Evolutionary conservation across 1,139 yeast genomes (phyloP), one percentile per base, ranked within the genome.

Genomic region (Petasospora fabianii): DNA sequence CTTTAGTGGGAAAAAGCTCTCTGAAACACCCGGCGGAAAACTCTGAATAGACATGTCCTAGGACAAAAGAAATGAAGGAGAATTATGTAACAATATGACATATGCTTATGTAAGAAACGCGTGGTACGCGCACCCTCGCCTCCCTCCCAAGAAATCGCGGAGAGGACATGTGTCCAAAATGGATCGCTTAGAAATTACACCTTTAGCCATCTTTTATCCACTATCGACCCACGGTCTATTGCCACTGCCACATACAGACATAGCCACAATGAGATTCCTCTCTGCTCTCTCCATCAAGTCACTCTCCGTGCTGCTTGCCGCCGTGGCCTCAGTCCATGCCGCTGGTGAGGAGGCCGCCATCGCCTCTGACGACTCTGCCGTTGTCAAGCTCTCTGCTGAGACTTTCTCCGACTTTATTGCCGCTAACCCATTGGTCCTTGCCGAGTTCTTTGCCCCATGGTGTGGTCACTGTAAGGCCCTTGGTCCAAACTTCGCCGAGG

Each of bases 371-470:
- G 86, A 85, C 56, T 84, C 96, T 27, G 95, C 92, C 32, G 98
- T 92, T 37, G 87, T 85, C 50, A 80, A 85, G 61, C 75, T 92
- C 52, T 74, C 81, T 24, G 62, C 77, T 18, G 76, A 70, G 31
- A 68, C 72, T 33, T 92, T 85, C 62, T 75, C 77, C 47, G 64
- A 72, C 18, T 87, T 84, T 62, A 65, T 92, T 47, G 66, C 68
- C 34, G 77, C 74, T 41, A 83, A 88, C 65, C 84, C 90, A 24
- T 71, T 90, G 54, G 95, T 88, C 19, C 72, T 92, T 53, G 92
- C 96, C 28, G 97, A 92, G 70, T 92, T 92, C 70, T 92, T 80
- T 63, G 98, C 98, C 22, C 97, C 98, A 60, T 92, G 98, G 98
- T 92, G 98, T 73, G 98, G 98, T 17, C 96, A 92, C 69, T 92